Evolutionary conservation across 768 basidiomycete species (phyloP).

Genomic region (Vishniacozyma victoriae): DNA sequence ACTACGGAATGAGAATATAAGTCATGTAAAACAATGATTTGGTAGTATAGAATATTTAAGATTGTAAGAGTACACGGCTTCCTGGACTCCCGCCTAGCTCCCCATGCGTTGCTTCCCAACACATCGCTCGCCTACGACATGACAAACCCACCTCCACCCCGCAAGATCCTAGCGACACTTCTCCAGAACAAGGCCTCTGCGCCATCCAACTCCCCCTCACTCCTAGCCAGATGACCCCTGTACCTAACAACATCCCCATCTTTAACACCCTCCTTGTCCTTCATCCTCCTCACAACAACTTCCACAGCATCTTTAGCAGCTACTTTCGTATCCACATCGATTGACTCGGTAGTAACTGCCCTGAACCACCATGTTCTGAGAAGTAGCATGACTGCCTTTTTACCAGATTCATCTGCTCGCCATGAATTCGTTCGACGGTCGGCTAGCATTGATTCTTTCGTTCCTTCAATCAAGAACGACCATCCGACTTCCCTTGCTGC

Average conservation of each 20-base stretch:
- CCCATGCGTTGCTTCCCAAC: too few species aligned
- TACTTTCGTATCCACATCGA: conserved; percentile 41
- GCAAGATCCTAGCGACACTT: conserved; percentile 35
- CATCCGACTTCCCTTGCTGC: conserved; percentile 47
- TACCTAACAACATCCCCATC: conserved; percentile 41
- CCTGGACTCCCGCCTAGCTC: too few species aligned
- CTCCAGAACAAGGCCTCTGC: conserved; percentile 45
- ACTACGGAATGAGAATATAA: too few species aligned
- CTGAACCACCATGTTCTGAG: conserved; percentile 44
- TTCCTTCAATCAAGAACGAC: conserved; percentile 45
- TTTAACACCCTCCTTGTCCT: conserved; percentile 36
- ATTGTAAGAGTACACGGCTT: too few species aligned
- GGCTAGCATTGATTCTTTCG: conserved; percentile 28
- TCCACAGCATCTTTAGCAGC: conserved; percentile 44
- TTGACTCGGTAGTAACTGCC: conserved; percentile 39
- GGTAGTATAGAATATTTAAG: too few species aligned
- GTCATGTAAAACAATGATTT: too few species aligned
- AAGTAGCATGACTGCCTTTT: conserved; percentile 40
- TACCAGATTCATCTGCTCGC: conserved; percentile 40
- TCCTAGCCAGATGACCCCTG: conserved; percentile 25
- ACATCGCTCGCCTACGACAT: too few species aligned
- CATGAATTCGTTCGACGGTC: conserved; percentile 37
- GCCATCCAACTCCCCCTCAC: conserved; percentile 43
- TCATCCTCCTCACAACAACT: conserved; percentile 38
- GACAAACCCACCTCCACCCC: conserved; percentile 37